phyloP scores from a whole-genome alignment of 1,139 yeast species.

The Kodamaea alishanica region DNA sequence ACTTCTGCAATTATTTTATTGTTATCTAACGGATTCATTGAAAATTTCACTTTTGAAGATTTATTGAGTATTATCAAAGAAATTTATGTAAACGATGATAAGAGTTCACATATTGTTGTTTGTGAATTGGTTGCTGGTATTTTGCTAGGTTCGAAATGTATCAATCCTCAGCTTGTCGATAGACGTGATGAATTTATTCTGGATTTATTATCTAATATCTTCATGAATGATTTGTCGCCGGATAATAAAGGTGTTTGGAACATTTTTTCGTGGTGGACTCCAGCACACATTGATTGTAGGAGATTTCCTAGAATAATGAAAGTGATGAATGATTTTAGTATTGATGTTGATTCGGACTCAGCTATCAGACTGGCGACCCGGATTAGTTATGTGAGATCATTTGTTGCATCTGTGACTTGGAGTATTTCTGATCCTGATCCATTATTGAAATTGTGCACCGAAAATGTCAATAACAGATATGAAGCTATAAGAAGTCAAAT shows the following conservation, averaged over 20 bases:
- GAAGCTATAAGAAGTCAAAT: conserved; percentile 71
- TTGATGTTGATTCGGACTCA: conserved; percentile 54
- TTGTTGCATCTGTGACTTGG: conserved; percentile 57
- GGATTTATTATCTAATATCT: conserved; percentile 41
- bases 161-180: conserved; percentile 20
- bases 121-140: conserved; percentile 63
- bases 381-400: conserved; percentile 53
- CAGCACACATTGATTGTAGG: conserved; percentile 62
- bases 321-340: conserved; percentile 44
- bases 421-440: conserved; percentile 50
- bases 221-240: conserved; percentile 65
- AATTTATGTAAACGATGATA: conserved; percentile 57
- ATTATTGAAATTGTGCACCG: conserved; percentile 47
- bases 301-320: conserved; percentile 55
- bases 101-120: conserved; percentile 58
- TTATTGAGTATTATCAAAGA: conserved; percentile 49
- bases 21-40: conserved; percentile 40
- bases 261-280: conserved; percentile 72
- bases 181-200: conserved; percentile 48
- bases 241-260: conserved; percentile 78
- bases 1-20: conserved; percentile 45
- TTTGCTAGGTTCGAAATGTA: conserved; percentile 45
- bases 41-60: conserved; percentile 37
- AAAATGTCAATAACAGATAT: conserved; percentile 57
- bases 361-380: conserved; percentile 69